Conservation (phyloP, 23 red algal genomes). For the Pyropia yezoensis region DNA sequence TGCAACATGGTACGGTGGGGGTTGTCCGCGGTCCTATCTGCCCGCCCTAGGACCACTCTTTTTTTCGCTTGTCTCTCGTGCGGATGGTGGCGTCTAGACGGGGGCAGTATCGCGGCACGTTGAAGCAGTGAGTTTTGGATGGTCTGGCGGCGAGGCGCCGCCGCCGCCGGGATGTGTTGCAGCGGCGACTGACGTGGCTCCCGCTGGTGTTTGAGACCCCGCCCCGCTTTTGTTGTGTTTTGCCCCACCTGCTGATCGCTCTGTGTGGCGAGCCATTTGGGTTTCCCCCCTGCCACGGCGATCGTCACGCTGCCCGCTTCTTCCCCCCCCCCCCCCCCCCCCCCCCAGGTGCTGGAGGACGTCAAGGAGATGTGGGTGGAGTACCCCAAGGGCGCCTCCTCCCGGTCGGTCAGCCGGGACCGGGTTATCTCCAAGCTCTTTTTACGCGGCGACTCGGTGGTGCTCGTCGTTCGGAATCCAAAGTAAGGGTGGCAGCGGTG, state of each 20-base stretch:
- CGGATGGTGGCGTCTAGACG: too few species aligned
- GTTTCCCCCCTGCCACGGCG: background rate
- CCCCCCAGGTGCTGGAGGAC: constrained; percentile 39
- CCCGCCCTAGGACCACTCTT: too few species aligned
- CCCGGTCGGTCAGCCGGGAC: constrained; percentile 39
- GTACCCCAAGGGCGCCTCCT: constrained; percentile 41
- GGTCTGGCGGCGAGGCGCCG: too few species aligned
- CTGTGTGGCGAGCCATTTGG: background rate
- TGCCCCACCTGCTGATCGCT: background rate
- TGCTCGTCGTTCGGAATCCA: constrained; percentile 77
- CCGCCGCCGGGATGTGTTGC: too few species aligned
- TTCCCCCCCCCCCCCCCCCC: too few species aligned
- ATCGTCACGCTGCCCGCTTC: background rate
- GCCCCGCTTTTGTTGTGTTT: background rate
- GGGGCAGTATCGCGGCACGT: too few species aligned
- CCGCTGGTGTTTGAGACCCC: background rate
- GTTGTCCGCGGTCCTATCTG: background rate
- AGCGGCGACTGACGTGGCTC: background rate
- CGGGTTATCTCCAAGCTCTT: constrained; percentile 90
- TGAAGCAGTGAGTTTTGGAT: too few species aligned
- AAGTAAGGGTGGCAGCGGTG: constrained; percentile 10
- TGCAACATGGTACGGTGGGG: constrained; percentile 73
- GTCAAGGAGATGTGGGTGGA: constrained; percentile 93
- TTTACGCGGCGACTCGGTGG: constrained; percentile 80
- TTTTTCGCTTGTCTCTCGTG: too few species aligned